These are phyloP conservation scores for Hydnomerulius pinastri DNA, from an alignment of 768 basidiomycete species.

Conservation along the genomic window DNA sequence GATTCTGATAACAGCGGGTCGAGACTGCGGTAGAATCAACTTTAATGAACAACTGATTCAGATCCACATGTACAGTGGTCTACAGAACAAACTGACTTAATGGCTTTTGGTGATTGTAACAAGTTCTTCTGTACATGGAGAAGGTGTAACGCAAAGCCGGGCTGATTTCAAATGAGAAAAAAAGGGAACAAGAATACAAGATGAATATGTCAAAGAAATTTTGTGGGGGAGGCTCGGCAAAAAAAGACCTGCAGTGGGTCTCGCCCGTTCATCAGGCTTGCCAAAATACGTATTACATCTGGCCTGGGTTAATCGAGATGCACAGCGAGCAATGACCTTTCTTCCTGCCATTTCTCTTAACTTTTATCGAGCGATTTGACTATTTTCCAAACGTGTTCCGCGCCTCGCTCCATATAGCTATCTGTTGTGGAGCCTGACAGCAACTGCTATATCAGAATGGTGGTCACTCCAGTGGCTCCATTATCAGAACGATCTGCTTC, in stretches of 20 bases:
- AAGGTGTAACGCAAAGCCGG: background rate
- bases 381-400: background rate
- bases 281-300: background rate
- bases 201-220: slow-evolving; percentile 1
- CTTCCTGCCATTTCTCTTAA: background rate
- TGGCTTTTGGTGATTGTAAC: background rate
- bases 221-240: background rate
- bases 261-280: background rate
- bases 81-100: no score
- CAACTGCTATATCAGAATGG: slow-evolving; percentile 11
- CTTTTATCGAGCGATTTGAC: no score
- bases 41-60: no score
- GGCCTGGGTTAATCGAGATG: background rate
- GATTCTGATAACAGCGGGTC: background rate
- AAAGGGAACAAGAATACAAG: background rate
- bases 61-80: no score
- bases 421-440: slow-evolving; percentile 1
- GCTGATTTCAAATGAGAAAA: slow-evolving; percentile 1
- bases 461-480: background rate
- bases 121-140: background rate
- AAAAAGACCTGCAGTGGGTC: background rate
- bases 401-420: background rate
- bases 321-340: slow-evolving; percentile 4
- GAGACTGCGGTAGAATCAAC: background rate
- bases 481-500: slow-evolving; percentile 10